A percentile compares a stretch with the other conserved stretches of the same genome.
These are phyloP conservation scores for Herpetospermum pedunculosum DNA, from an alignment of 306 rosid species.

Conservation along the genomic window DNA sequence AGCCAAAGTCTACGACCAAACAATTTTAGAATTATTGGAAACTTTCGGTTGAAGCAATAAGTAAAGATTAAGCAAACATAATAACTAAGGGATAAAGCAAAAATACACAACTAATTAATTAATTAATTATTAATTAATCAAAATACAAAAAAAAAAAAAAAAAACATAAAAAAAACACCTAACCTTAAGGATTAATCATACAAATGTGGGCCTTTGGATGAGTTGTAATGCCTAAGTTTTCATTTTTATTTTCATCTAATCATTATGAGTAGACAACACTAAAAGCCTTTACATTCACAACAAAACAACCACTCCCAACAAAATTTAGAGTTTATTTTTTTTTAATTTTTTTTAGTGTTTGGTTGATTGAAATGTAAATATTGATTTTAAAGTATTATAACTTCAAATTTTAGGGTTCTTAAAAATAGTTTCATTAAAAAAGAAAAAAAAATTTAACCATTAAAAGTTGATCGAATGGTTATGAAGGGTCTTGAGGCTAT, in stretches of 20 bases:
- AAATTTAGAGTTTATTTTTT: neutral
- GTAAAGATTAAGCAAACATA: constrained; percentile 36
- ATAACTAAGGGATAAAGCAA: neutral
- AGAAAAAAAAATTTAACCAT: too few relatives aligned
- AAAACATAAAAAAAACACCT: neutral
- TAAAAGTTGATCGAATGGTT: too few relatives aligned
- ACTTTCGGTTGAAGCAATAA: constrained; percentile 24
- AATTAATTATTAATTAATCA: neutral
- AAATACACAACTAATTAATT: neutral
- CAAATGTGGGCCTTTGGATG: neutral
- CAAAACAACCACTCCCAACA: neutral
- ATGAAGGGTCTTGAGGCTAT: too few relatives aligned
- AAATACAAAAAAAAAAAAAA: neutral
- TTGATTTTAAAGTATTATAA: too few relatives aligned
- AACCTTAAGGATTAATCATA: constrained; percentile 2
- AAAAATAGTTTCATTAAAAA: too few relatives aligned
- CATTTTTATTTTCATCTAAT: neutral
- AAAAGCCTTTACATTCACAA: neutral
- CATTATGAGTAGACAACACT: neutral
- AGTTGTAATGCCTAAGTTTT: constrained; percentile 4
- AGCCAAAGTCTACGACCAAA: neutral
- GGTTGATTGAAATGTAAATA: too few relatives aligned
- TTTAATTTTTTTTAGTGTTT: too few relatives aligned
- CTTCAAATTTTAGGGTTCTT: too few relatives aligned
- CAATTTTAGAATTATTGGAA: constrained; percentile 9